Evolutionary conservation across 2,329 filamentous ascomycete species (phyloP).

Genomic region (Rhexocercosporidium sp.): DNA sequence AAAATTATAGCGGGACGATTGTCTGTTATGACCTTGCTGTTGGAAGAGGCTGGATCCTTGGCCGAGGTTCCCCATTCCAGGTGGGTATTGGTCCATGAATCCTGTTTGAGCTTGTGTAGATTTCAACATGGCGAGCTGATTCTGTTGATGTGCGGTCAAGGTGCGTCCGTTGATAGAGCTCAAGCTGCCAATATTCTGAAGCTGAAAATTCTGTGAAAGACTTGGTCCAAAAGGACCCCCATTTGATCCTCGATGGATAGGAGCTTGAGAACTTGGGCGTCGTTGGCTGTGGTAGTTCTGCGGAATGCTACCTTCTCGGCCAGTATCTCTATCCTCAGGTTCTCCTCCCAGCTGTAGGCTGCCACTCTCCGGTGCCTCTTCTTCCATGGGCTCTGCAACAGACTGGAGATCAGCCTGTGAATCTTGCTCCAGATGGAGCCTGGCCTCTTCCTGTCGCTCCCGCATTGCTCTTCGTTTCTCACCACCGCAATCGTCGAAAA

Average conservation of each 20-base stretch:
- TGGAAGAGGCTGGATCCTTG: constrained; percentile 59
- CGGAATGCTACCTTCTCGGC: constrained; percentile 48
- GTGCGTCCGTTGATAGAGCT: constrained; percentile 70
- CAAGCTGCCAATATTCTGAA: constrained; percentile 55
- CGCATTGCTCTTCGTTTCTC: constrained; percentile 79
- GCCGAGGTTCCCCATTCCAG: constrained; percentile 54
- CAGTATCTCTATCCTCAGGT: constrained; percentile 77
- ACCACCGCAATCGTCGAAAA: constrained; percentile 84
- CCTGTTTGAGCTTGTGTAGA: constrained; percentile 47
- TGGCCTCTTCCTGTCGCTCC: constrained; percentile 65
- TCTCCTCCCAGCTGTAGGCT: constrained; percentile 92
- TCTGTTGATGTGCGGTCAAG: constrained; percentile 81
- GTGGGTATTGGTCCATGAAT: constrained; percentile 65
- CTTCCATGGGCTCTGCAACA: constrained; percentile 55
- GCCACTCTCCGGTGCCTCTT: constrained; percentile 79
- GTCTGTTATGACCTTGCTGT: constrained; percentile 74
- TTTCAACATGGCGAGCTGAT: constrained; percentile 66
- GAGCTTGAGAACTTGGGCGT: constrained; percentile 73
- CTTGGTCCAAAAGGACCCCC: constrained; percentile 60
- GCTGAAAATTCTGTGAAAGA: constrained; percentile 53
- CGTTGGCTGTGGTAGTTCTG: constrained; percentile 56
- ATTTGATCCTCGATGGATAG: constrained; percentile 69
- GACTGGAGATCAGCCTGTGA: constrained; percentile 57
- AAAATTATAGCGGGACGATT: constrained; percentile 88
- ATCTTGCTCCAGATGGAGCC: constrained; percentile 58